Evolutionary conservation across 495 filamentous ascomycete genomes (phyloP).

Genomic region (Penicillium pancosmium): DNA sequence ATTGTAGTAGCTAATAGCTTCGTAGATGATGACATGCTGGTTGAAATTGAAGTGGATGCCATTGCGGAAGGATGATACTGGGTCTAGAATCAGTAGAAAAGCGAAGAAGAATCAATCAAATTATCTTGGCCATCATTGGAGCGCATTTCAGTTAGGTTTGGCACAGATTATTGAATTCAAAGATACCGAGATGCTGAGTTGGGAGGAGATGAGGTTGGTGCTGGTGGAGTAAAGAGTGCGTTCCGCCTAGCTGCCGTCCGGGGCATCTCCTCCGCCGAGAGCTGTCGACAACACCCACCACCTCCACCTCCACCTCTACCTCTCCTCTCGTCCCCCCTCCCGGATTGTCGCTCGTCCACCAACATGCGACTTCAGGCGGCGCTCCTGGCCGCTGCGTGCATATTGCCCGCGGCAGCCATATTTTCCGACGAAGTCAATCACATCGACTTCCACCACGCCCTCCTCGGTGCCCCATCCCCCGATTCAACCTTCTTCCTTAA

Average conservation of each 20-base stretch:
- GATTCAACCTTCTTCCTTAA: conserved; percentile 94
- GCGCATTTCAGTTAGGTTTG: neutral
- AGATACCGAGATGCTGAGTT: too few relatives aligned
- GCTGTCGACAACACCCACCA: conserved; percentile 13
- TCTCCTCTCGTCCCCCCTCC: conserved; percentile 10
- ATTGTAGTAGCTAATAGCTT: conserved; percentile 45
- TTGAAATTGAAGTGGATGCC: conserved; percentile 51
- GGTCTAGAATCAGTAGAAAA: neutral
- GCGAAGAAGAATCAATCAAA: neutral
- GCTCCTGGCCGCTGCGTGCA: conserved; percentile 44
- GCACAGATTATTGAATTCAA: too few relatives aligned
- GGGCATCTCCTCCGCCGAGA: conserved; percentile 17
- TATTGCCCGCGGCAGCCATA: conserved; percentile 60
- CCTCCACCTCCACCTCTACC: too few relatives aligned
- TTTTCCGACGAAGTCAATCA: conserved; percentile 89
- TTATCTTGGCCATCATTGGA: neutral
- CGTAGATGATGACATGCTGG: conserved; percentile 48
- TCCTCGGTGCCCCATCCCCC: conserved; percentile 78
- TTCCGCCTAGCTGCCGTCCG: neutral
- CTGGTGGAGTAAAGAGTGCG: neutral
- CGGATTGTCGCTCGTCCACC: conserved; percentile 37
- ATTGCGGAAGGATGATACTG: conserved; percentile 20
- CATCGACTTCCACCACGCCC: conserved; percentile 89
- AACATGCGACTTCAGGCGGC: conserved; percentile 52
- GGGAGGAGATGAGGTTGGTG: too few relatives aligned